phyloP scores from a whole-genome alignment of 2,329 filamentous ascomycete species.

The Ceratocystis albifundus region DNA sequence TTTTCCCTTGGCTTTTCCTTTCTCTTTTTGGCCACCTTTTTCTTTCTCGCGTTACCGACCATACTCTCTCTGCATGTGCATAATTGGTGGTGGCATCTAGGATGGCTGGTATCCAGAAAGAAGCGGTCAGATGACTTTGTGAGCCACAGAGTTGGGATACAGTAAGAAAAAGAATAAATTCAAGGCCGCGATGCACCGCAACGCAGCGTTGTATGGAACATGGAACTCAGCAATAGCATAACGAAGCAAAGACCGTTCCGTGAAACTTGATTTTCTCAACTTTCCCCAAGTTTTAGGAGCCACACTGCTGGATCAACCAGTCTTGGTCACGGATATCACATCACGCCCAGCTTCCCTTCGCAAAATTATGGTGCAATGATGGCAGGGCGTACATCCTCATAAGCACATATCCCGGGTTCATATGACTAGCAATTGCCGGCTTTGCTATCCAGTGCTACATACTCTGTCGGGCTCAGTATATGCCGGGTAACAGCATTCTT shows the following conservation, averaged over 20 bases:
- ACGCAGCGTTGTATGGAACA: not conserved
- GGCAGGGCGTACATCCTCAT: not conserved
- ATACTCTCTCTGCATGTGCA: constrained; percentile 13
- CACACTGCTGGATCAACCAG: not conserved
- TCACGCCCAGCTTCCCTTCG: not conserved
- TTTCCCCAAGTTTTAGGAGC: not conserved
- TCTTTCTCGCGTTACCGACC: not conserved
- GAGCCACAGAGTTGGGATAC: not conserved
- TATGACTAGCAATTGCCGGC: not conserved
- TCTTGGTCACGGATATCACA: not conserved
- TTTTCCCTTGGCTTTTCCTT: not conserved
- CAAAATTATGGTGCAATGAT: not conserved
- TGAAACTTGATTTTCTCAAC: not conserved
- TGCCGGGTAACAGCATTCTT: not conserved
- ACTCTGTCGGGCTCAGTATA: not conserved
- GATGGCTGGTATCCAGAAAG: constrained; percentile 2
- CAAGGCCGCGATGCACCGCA: too few species aligned
- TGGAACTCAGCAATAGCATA: not conserved
- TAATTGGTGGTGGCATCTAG: not conserved
- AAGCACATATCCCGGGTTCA: not conserved
- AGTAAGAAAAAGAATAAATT: too few species aligned
- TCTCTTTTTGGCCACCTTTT: not conserved
- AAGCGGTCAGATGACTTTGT: constrained; percentile 2
- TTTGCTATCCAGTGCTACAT: not conserved
- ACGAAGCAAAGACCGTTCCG: not conserved